phyloP scores from a whole-genome alignment of 129 eudicot genomes.

The Pseudognaphalium luteoalbum region DNA sequence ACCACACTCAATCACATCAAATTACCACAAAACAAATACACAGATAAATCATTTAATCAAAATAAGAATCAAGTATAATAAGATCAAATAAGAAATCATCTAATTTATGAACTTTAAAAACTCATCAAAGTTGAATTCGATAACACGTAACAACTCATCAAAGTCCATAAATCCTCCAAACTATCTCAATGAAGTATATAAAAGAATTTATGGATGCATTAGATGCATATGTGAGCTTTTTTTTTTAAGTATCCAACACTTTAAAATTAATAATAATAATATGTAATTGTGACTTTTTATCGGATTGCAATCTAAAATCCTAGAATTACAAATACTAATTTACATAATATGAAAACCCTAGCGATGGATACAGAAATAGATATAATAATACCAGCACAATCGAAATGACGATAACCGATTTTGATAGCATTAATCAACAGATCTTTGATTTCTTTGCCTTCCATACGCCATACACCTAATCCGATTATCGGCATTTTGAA shows the following conservation, averaged over 20 bases:
- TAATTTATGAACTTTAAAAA: background rate
- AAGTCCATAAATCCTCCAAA: no score
- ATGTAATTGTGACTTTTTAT: no score
- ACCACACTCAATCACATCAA: background rate
- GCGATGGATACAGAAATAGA: background rate
- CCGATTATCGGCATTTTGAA: slow-evolving; percentile 81
- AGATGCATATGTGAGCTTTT: no score
- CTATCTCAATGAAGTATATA: no score
- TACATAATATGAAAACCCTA: background rate
- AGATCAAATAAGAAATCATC: background rate
- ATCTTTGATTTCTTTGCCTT: slow-evolving; percentile 64
- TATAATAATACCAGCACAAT: slow-evolving; percentile 64
- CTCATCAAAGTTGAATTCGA: no score
- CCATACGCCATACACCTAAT: slow-evolving; percentile 95
- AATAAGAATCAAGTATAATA: background rate
- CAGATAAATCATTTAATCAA: background rate
- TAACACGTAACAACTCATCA: no score
- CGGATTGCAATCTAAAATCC: no score
- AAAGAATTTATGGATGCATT: no score
- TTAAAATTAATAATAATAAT: no score
- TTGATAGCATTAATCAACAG: slow-evolving; percentile 73
- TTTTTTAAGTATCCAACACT: no score
- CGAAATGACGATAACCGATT: slow-evolving; percentile 87
- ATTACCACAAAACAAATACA: background rate
- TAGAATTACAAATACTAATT: no score